Evolutionary conservation across 148 eudicot genomes (phyloP).

Genomic region (Camellia lanceoleosa): DNA sequence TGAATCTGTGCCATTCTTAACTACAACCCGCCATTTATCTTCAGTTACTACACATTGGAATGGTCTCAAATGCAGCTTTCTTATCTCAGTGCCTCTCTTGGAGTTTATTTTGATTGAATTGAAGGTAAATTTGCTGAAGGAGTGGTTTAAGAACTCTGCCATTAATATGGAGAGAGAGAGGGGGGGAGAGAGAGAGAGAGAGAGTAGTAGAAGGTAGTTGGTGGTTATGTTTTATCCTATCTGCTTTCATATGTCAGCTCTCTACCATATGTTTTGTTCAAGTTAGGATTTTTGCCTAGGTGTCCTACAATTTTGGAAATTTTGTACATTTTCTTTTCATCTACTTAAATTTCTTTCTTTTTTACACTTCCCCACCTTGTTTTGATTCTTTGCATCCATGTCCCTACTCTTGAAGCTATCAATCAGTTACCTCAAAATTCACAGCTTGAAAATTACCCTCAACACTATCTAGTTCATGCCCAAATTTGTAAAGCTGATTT

Average conservation of each 20-base stretch:
- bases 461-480: not conserved
- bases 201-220: not conserved
- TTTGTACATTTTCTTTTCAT: not conserved
- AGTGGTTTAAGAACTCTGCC: slow-evolving; percentile 42
- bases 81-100: slow-evolving; percentile 18
- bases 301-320: not conserved
- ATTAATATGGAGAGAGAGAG: slow-evolving; percentile 22
- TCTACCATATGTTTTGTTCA: not conserved
- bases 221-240: slow-evolving; percentile 16
- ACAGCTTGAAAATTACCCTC: not conserved
- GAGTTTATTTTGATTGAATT: slow-evolving; percentile 26
- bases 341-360: not conserved
- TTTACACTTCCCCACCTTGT: not conserved
- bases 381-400: not conserved
- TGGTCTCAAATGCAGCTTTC: slow-evolving; percentile 28
- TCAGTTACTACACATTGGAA: slow-evolving; percentile 39
- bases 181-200: not conserved
- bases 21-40: slow-evolving; percentile 38
- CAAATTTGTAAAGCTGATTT: not conserved
- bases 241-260: slow-evolving; percentile 15
- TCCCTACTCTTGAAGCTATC: not conserved
- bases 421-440: not conserved
- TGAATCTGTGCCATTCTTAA: slow-evolving; percentile 67
- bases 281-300: not conserved
- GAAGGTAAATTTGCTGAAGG: slow-evolving; percentile 31